phyloP scores from a whole-genome alignment of 805 yeast species.

The Spathaspora boniae region DNA sequence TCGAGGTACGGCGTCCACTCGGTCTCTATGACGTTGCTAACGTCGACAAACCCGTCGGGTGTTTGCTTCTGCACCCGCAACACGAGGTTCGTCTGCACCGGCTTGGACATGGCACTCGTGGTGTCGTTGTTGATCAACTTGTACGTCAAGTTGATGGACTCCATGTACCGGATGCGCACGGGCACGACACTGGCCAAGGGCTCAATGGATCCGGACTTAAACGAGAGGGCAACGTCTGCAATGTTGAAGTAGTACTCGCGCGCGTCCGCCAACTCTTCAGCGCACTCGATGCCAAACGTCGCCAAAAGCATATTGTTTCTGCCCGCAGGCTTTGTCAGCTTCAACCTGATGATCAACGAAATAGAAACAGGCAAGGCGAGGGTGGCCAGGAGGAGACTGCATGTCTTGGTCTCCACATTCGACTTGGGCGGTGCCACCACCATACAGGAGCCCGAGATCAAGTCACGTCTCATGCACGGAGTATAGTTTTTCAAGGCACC shows the following conservation, averaged over 20 bases:
- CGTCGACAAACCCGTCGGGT: conserved; percentile 9
- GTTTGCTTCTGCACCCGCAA: conserved; percentile 22
- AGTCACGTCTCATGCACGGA: conserved; percentile 14
- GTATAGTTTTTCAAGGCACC: too few relatives aligned
- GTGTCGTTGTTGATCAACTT: conserved; percentile 23
- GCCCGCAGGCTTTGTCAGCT: conserved; percentile 49
- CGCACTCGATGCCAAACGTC: conserved; percentile 45
- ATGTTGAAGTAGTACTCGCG: conserved; percentile 21
- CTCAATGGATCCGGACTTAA: conserved; percentile 25
- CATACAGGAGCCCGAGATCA: too few relatives aligned
- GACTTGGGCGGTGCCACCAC: too few relatives aligned
- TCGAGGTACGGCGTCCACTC: conserved; percentile 40
- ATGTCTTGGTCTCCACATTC: background rate
- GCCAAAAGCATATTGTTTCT: conserved; percentile 43
- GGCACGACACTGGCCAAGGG: conserved; percentile 19
- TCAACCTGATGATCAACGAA: conserved; percentile 43
- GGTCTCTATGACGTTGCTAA: conserved; percentile 30
- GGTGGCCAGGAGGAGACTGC: conserved; percentile 2
- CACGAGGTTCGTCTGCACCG: conserved; percentile 22
- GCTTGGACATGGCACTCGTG: conserved; percentile 21
- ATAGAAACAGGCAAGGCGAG: conserved; percentile 26
- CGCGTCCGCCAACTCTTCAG: conserved; percentile 33
- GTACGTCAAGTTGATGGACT: conserved; percentile 34
- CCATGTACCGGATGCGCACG: conserved; percentile 19
- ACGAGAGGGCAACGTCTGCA: conserved; percentile 19